phyloP scores from a whole-genome alignment of 1,139 yeast species.

The Geotrichum cucujoidarum region DNA sequence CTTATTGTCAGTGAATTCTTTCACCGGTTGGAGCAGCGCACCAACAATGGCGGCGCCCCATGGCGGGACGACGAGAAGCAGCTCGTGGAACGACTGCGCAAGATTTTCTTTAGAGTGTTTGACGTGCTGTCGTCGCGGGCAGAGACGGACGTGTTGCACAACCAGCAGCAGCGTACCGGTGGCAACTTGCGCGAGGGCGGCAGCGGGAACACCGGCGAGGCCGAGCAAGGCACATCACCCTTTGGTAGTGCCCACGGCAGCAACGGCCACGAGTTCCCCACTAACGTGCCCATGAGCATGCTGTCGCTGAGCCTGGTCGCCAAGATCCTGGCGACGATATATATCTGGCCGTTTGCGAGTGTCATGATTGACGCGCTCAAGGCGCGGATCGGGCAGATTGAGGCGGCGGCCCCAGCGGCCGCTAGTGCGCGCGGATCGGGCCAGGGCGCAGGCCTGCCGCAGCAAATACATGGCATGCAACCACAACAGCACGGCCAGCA shows the following conservation, averaged over 20 bases:
- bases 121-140: conserved; percentile 23
- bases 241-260: not conserved
- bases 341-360: conserved; percentile 10
- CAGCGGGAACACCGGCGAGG: not conserved
- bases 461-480: too few relatives aligned
- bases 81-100: conserved; percentile 31
- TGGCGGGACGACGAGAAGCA: conserved; percentile 32
- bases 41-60: conserved; percentile 20
- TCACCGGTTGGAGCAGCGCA: conserved; percentile 30
- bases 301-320: conserved; percentile 11
- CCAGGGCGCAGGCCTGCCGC: too few relatives aligned
- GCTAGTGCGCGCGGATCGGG: too few relatives aligned
- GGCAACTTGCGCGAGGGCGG: not conserved
- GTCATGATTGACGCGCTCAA: conserved; percentile 7
- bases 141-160: conserved; percentile 17
- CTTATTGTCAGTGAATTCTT: conserved; percentile 37
- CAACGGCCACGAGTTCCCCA: not conserved
- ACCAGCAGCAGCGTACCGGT: conserved; percentile 18
- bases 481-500: too few relatives aligned
- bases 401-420: too few relatives aligned
- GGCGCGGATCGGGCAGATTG: conserved; percentile 6
- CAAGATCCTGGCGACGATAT: conserved; percentile 4
- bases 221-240: not conserved
- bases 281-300: conserved; percentile 2
- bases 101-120: conserved; percentile 31